Evolutionary conservation across 2,329 filamentous ascomycete genomes (phyloP).

Genomic region (Harringtonia aguacate): DNA sequence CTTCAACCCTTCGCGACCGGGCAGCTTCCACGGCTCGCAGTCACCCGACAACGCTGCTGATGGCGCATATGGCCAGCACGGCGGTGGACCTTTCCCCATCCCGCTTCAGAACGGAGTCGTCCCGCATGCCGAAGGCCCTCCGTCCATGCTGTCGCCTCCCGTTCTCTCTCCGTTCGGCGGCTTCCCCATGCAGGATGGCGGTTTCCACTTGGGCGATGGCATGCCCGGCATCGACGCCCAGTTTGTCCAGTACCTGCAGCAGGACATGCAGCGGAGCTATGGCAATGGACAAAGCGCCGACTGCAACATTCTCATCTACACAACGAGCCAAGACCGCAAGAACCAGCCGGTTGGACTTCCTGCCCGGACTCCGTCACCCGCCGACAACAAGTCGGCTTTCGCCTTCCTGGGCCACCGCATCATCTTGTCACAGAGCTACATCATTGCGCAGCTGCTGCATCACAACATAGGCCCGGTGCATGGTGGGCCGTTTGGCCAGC

Average conservation of each 20-base stretch:
- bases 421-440: constrained; percentile 12
- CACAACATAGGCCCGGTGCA: constrained; percentile 4
- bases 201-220: not conserved
- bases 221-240: constrained; percentile 3
- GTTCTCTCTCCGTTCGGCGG: constrained; percentile 1
- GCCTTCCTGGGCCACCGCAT: constrained; percentile 12
- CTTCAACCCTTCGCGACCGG: constrained; percentile 45
- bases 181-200: not conserved
- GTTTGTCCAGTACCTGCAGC: constrained; percentile 8
- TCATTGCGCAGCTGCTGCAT: constrained; percentile 7
- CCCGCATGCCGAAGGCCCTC: not conserved
- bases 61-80: not conserved
- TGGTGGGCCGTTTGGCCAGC: constrained; percentile 6
- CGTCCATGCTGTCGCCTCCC: constrained; percentile 6
- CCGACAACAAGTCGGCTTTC: too few species aligned
- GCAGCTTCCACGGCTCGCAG: constrained; percentile 53
- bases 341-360: too few species aligned
- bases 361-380: too few species aligned
- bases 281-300: constrained; percentile 9
- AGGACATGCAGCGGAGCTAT: constrained; percentile 6
- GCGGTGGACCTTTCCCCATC: constrained; percentile 2
- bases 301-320: constrained; percentile 10
- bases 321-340: not conserved
- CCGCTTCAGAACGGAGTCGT: constrained; percentile 1
- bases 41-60: constrained; percentile 9